Base-by-base conservation (phyloP, 371 early-diverging fungal species). In the Furculomyces boomerangus region DNA sequence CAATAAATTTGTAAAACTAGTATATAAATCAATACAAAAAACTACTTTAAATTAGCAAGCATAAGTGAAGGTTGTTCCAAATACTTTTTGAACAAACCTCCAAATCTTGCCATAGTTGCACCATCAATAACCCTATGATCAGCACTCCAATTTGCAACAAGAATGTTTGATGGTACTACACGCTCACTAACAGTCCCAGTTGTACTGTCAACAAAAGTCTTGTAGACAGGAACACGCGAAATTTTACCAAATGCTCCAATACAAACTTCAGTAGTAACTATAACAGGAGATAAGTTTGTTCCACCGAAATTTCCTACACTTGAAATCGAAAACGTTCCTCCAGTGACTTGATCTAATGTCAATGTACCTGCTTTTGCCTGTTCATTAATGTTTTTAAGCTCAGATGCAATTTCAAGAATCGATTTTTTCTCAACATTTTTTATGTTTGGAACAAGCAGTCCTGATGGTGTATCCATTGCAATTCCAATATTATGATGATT, bases 91-190 rank as follows among this genome's bases (percentile, higher is more conserved):
- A 89, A 96, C 26, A 72, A 63, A 50, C 76, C 73, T 18, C 83
- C 86, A 69, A 94, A 94, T 44, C 92, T 74, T 30, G 96, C 96
- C 57, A 95, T 76, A 0, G 96, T 93, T 2, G 94, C 98, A 22
- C 98, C 98, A 66, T 95, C 96, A 57, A 95, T 77, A n/a, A 97
- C 83, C 26, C 97, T 77, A 66, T 97, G 97, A 67, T 97, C 97
- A 3, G 97, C 97, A 1, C 85, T 80, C 84, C 88, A 93, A 72
- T 88, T 89, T 27, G 90, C 71, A 16, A 79, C 77, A 60, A 92
- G 66, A 13, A 93, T 69, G 57, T 79, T 66, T 58, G 80, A 79
- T 2, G 83, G 74, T 0, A 86, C 81, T 14, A 96, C 77, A 3
- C 64, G 62, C 59, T 83, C 83, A 1, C 55, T 60, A 45, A 58